Base-by-base conservation (phyloP, 2,329 filamentous ascomycete genomes). In the Cercospora canescens region DNA sequence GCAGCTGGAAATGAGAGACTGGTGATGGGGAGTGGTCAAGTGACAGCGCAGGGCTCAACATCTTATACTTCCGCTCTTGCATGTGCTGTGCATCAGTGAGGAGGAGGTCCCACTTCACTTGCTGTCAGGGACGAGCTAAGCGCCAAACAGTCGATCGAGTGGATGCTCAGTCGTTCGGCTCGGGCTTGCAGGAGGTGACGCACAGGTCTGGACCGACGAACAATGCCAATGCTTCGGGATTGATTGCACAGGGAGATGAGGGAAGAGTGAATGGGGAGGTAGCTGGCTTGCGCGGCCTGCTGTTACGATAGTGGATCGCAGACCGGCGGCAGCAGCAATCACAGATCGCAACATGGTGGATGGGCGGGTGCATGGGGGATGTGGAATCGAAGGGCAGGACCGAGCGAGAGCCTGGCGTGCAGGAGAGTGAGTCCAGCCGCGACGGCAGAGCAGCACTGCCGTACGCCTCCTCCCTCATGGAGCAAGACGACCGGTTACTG, bases 81-180 rank as follows among this genome's bases (percentile, higher is more conserved):
- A 59, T 54, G n/a, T 50, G 16, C 28, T 32, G 45, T 21, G 30
- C 45, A 37, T 28, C 24, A 26, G 45, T 52, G 41, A 37, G 35
- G 37, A 28, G 24, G 26, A 18, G 48, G 45, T 39, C 32, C 41
- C 41, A 61, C 59, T 35, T n/a, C 45, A 30, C 45, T 37, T 28
- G 37, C 45, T 1, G 7, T 26, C 45, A 52, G 45, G 24, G 45
- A 24, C 45, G 28, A 52, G 28, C 28, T 12, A 54, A 37, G 26
- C 48, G 41, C 59, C 45, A 50, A 26, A 32, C 28, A n/a, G 26
- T 54, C 30, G 45, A 61, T 61, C 59, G 39, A 54, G n/a, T 54
- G 59, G 59, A 32, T 14, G 12, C 45, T 52, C 18, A 45, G 59
- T 4, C 54, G 59, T 37, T 54, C 24, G 45, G 35, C 34, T 35